These are phyloP conservation scores for Kwoniella bestiolae DNA, from an alignment of 768 basidiomycete genomes.

Conservation along the genomic window DNA sequence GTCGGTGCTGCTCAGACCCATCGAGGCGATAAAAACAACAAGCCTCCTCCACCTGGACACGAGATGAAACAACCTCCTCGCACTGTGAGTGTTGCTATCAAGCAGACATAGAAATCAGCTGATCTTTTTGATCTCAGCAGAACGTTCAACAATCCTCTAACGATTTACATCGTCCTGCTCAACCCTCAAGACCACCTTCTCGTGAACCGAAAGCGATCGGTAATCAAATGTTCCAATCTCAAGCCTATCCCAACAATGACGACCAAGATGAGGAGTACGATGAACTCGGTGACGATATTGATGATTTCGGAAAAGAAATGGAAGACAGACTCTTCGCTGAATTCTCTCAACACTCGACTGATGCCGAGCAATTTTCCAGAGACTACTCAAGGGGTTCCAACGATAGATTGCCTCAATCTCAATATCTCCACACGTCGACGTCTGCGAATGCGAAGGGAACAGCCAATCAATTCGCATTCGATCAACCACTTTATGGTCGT, in stretches of 20 bases:
- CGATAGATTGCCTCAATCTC: not conserved
- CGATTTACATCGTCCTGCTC: not conserved
- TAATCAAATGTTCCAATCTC: not conserved
- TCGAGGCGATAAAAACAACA: not conserved
- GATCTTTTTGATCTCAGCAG: not conserved
- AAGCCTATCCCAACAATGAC: not conserved
- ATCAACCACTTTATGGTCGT: not conserved
- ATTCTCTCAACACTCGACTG: too few relatives aligned
- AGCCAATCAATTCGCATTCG: not conserved
- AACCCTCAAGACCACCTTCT: not conserved
- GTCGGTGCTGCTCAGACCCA: too few relatives aligned
- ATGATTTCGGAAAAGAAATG: not conserved
- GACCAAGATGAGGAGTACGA: not conserved
- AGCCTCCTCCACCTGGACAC: not conserved
- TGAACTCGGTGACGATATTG: not conserved
- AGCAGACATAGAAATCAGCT: not conserved
- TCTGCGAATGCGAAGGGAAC: too few relatives aligned
- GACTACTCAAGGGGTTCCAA: too few relatives aligned
- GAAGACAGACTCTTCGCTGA: not conserved
- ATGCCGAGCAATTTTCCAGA: too few relatives aligned
- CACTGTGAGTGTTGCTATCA: not conserved
- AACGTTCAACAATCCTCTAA: not conserved
- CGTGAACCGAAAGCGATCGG: not conserved
- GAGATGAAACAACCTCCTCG: not conserved
- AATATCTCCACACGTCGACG: not conserved